Percentiles rank a stretch among this genome's conserved stretches.
Conservation (phyloP, 2,329 filamentous ascomycete species). For the Ophiostoma ips region DNA sequence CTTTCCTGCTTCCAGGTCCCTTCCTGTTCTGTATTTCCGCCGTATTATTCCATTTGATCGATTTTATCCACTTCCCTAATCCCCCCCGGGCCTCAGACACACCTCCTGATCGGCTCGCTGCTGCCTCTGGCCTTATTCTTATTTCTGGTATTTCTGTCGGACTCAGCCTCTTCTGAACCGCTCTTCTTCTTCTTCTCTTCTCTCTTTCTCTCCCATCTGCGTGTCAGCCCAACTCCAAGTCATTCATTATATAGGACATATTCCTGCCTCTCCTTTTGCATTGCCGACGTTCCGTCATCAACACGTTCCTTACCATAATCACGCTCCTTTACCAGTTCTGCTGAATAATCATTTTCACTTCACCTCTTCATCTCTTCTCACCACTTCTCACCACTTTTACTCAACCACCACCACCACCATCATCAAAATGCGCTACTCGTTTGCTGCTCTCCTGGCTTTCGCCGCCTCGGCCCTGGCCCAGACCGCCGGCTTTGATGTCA, state of each 20-base stretch:
- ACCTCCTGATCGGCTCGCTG: no score
- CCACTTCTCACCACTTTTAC: background rate
- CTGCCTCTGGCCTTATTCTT: no score
- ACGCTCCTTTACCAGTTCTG: background rate
- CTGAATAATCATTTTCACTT: background rate
- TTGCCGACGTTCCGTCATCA: background rate
- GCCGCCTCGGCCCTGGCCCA: conserved; percentile 38
- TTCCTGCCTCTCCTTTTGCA: background rate
- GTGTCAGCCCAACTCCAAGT: background rate
- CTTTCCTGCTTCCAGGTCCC: no score
- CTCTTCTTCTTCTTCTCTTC: conserved; percentile 1
- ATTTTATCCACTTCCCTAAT: no score
- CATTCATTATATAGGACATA: background rate
- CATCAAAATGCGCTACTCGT: conserved; percentile 39
- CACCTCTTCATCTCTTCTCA: background rate
- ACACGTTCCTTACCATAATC: background rate
- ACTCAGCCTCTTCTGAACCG: background rate
- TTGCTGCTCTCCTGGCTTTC: conserved; percentile 37
- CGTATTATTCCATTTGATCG: no score
- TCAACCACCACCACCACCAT: background rate
- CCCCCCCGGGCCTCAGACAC: no score
- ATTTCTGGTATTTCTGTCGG: background rate
- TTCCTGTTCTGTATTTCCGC: no score
- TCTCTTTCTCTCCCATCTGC: conserved; percentile 4
- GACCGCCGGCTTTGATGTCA: conserved; percentile 40